Conservation (phyloP, 164 flowering plant genomes). For the Cinnamomum chago region DNA sequence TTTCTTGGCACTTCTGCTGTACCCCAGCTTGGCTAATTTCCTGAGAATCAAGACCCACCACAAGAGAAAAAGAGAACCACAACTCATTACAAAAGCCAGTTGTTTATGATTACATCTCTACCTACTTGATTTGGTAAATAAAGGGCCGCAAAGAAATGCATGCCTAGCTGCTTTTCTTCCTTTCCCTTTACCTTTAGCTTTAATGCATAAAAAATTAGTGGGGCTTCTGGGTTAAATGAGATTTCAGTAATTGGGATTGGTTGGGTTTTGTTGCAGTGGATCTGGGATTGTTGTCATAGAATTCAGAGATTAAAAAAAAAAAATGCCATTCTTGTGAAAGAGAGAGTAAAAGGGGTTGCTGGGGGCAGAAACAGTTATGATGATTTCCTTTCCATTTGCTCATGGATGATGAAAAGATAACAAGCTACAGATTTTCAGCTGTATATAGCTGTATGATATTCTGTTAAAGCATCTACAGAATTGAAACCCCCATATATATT, state of each 20-base stretch:
- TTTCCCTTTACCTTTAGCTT: background rate
- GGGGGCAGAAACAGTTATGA: background rate
- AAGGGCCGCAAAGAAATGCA: background rate
- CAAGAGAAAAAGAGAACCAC: background rate
- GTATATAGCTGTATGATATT: too few relatives aligned
- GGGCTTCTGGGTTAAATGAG: background rate
- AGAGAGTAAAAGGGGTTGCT: background rate
- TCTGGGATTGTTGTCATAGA: slow-evolving; percentile 25
- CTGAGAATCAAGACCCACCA: slow-evolving; percentile 27
- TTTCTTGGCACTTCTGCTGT: slow-evolving; percentile 55
- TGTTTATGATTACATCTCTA: slow-evolving; percentile 3
- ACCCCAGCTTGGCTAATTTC: slow-evolving; percentile 58
- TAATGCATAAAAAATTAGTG: background rate
- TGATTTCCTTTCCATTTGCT: too few relatives aligned
- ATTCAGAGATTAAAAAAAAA: slow-evolving; percentile 13
- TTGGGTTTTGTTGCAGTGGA: slow-evolving; percentile 30
- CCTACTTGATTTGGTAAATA: background rate
- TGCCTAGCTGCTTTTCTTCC: background rate
- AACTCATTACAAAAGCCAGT: background rate
- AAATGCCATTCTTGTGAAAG: slow-evolving; percentile 20
- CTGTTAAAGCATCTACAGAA: too few relatives aligned
- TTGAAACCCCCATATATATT: too few relatives aligned
- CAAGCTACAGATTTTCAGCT: too few relatives aligned
- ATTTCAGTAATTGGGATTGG: slow-evolving; percentile 15
- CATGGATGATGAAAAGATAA: too few relatives aligned